Evolutionary conservation across 495 filamentous ascomycete species (phyloP).

Genomic region (Glonium stellatum): DNA sequence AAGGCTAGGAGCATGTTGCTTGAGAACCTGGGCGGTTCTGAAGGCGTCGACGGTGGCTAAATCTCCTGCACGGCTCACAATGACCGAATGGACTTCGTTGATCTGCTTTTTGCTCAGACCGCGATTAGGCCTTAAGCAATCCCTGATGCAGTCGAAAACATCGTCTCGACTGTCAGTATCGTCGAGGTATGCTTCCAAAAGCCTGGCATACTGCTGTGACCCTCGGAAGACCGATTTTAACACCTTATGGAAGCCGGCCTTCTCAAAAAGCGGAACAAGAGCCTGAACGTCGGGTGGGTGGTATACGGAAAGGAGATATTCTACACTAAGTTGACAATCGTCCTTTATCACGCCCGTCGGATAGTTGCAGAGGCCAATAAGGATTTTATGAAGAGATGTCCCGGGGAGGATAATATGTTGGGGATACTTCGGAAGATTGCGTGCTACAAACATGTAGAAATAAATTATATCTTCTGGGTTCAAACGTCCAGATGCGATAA

Average conservation of each 20-base stretch:
- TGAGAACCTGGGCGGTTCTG: constrained; percentile 62
- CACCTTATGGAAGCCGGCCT: constrained; percentile 86
- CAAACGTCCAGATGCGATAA: constrained; percentile 71
- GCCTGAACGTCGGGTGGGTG: constrained; percentile 73
- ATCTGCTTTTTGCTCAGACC: constrained; percentile 65
- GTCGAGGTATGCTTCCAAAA: constrained; percentile 78
- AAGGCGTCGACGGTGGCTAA: constrained; percentile 63
- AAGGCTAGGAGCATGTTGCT: constrained; percentile 58
- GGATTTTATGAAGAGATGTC: constrained; percentile 70
- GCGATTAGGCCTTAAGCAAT: constrained; percentile 69
- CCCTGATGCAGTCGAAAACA: constrained; percentile 73
- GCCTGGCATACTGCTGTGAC: constrained; percentile 71
- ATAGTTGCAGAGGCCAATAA: constrained; percentile 76
- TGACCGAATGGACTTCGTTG: constrained; percentile 64
- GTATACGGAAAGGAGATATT: constrained; percentile 90
- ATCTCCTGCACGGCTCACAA: constrained; percentile 59
- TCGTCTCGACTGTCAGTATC: constrained; percentile 65
- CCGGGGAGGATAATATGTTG: constrained; percentile 90
- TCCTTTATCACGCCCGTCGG: constrained; percentile 76
- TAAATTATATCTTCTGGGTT: constrained; percentile 79
- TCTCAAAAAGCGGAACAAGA: constrained; percentile 68
- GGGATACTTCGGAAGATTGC: constrained; percentile 92
- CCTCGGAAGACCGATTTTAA: constrained; percentile 79
- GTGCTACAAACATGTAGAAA: constrained; percentile 94
- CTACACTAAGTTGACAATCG: constrained; percentile 90